phyloP scores from a whole-genome alignment of 306 rosid genomes.

The Cicer arietinum region DNA sequence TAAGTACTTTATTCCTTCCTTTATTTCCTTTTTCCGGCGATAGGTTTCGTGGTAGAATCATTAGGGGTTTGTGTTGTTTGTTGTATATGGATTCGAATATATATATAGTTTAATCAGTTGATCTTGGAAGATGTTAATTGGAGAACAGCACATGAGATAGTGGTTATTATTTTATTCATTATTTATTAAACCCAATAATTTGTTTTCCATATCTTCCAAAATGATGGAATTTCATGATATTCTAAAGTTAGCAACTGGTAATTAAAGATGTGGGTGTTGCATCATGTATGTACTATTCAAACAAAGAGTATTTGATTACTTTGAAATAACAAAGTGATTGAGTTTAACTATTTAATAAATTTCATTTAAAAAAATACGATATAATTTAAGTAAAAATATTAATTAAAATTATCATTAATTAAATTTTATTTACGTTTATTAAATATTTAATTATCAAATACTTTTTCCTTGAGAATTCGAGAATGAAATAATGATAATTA shows the following conservation, averaged over 20 bases:
- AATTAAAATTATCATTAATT: no score
- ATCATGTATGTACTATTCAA: slow-evolving; percentile 10
- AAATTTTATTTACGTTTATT: no score
- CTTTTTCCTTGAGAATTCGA: no score
- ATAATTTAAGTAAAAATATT: no score
- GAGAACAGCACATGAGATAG: slow-evolving; percentile 14
- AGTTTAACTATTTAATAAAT: no score
- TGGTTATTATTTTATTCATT: slow-evolving; percentile 7
- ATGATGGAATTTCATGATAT: slow-evolving; percentile 11
- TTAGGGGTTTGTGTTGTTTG: background rate
- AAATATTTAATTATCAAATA: no score
- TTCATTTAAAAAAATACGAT: no score
- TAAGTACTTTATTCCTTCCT: background rate
- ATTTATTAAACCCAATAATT: background rate
- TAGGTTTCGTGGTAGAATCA: background rate
- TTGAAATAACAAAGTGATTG: background rate
- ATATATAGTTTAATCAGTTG: background rate
- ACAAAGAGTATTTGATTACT: slow-evolving; percentile 11
- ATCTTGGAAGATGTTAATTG: background rate
- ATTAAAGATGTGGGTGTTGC: slow-evolving; percentile 10
- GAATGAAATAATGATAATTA: no score
- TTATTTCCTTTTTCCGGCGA: background rate
- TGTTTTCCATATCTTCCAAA: slow-evolving; percentile 40
- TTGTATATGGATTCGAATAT: background rate
- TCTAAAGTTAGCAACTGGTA: background rate